Evolutionary conservation across 495 filamentous ascomycete genomes (phyloP), one percentile per base, ranked within the genome.

Genomic region (Tuber calosporum): DNA sequence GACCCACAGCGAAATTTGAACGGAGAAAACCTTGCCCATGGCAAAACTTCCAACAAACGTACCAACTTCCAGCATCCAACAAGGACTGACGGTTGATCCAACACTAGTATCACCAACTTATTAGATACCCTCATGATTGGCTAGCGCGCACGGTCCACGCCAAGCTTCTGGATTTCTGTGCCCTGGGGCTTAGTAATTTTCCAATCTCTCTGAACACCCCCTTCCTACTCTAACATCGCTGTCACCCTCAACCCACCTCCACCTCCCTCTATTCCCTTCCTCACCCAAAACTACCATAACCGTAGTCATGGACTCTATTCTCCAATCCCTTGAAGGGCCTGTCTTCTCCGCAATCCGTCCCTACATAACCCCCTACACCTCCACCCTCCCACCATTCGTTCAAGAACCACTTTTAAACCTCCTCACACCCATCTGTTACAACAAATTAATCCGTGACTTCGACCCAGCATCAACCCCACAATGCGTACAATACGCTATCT

Each of bases 401-500:
- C 87, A 87, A 82, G 86, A 92, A 84, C 85, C 90, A 58, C 90
- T 91, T 80, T 83, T 90, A 75, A 89, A 90, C 66, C 87, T 98
- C 82, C 87, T 99, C 81, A 93, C 93, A 76, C 86, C 89, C 1
- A 80, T 84, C 76, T 98, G 95, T 87, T 95, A 98, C 88, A 88
- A 88, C 81, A 86, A 87, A 22, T 87, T 98, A 62, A 82, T 98
- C 66, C 88, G 93, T 75, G 88, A 95, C 75, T 85, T 98, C 81
- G 90, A 96, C 84, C 85, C 89, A 62, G 85, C 87, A 79, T 84
- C 90, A 71, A 85, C 89, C 41, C 84, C 87, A 6, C 87, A 86
- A 69, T 99, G 95, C 86, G 84, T 95, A 70, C 92, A 93, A 76
- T 89, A 97, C 39, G 91, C 88, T 69, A 88, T 97, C 78, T 96